Evolutionary conservation across 805 yeast species (phyloP).

Genomic region (Phaffomyces antillensis): DNA sequence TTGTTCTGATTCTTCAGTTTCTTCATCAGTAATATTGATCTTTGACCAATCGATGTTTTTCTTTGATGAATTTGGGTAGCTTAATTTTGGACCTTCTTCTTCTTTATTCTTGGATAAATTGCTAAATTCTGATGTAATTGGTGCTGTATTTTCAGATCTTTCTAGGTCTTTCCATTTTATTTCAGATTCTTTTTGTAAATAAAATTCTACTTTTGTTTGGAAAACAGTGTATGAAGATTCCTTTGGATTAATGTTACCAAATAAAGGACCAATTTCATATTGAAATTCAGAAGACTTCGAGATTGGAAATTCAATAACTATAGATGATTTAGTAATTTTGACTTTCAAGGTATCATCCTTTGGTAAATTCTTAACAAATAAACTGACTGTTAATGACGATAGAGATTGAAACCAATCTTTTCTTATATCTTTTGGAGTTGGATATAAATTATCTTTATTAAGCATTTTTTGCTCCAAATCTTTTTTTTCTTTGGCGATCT

Average conservation of each 20-base stretch:
- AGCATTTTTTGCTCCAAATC: conserved; percentile 18
- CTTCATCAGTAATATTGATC: conserved; percentile 38
- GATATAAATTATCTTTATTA: conserved; percentile 18
- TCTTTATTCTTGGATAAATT: not conserved
- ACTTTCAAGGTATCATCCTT: conserved; percentile 37
- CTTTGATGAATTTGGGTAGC: conserved; percentile 60
- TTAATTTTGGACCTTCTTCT: not conserved
- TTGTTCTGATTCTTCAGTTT: conserved; percentile 34
- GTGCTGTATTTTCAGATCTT: conserved; percentile 9
- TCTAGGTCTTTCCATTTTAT: conserved; percentile 50
- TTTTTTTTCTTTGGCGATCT: conserved; percentile 13
- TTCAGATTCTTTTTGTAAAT: conserved; percentile 39
- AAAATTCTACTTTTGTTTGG: conserved; percentile 69
- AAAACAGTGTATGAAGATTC: conserved; percentile 44
- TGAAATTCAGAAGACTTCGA: conserved; percentile 47
- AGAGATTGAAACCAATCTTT: conserved; percentile 73
- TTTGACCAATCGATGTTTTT: conserved; percentile 66
- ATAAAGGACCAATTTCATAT: conserved; percentile 49
- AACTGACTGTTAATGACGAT: conserved; percentile 50
- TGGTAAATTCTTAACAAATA: conserved; percentile 65
- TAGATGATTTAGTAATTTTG: conserved; percentile 29
- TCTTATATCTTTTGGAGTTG: conserved; percentile 29
- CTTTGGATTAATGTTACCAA: conserved; percentile 40
- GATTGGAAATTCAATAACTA: conserved; percentile 41
- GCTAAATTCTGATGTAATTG: conserved; percentile 1